Conservation (phyloP, 2,329 filamentous ascomycete species). For the Clarireedia sp. region DNA sequence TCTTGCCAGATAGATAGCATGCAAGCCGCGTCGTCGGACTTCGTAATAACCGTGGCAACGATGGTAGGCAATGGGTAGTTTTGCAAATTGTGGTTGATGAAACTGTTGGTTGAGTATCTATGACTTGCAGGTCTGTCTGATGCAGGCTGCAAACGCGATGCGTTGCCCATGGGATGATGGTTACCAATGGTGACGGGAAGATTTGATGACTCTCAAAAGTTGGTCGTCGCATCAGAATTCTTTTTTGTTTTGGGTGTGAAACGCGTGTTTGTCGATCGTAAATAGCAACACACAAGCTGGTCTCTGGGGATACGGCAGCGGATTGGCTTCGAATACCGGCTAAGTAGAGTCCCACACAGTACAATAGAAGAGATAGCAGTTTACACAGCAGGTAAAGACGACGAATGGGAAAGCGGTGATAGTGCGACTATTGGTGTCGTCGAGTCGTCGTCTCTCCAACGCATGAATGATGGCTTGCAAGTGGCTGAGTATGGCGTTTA, state of each 20-base stretch:
- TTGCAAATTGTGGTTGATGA: neutral
- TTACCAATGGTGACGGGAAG: slow-evolving; percentile 8
- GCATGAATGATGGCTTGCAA: too few relatives aligned
- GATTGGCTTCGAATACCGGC: too few relatives aligned
- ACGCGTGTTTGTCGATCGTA: neutral
- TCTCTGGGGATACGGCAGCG: too few relatives aligned
- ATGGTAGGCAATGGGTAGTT: neutral
- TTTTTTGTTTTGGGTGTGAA: neutral
- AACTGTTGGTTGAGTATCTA: slow-evolving; percentile 6
- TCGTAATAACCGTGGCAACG: neutral
- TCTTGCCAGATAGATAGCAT: neutral
- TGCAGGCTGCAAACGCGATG: neutral
- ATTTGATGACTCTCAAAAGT: slow-evolving; percentile 2
- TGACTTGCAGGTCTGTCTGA: slow-evolving; percentile 2
- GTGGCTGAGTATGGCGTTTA: too few relatives aligned
- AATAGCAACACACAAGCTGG: too few relatives aligned
- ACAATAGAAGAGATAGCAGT: too few relatives aligned
- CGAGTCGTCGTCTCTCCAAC: too few relatives aligned
- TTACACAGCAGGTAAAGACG: too few relatives aligned
- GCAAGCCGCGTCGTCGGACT: neutral
- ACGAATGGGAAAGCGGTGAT: too few relatives aligned
- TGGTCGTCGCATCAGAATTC: neutral
- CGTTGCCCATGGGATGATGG: neutral
- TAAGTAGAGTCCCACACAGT: too few relatives aligned
- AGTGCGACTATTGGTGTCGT: too few relatives aligned